Evolutionary conservation across 2,329 filamentous ascomycete genomes (phyloP), one percentile per base, ranked within the genome.

Genomic region (Claviceps cyperi): DNA sequence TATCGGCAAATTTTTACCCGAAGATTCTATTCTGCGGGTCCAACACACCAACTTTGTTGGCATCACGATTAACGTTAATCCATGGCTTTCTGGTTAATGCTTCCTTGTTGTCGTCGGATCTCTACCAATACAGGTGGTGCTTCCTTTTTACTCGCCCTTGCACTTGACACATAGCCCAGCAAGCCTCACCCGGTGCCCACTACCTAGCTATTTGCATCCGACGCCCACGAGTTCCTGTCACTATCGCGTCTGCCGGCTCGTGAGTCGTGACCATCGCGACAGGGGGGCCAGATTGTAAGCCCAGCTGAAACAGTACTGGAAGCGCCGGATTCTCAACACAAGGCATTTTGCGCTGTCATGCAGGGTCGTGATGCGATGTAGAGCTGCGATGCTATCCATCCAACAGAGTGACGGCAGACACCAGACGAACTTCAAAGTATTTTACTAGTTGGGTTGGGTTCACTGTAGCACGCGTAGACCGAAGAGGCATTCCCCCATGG

Each of bases 21-120:
- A 45, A 28, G 35, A 17, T n/a, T 32, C 28, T 9, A 46, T 28
- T 50, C 22, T 50, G 48, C 35, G 48, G 43, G 43, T 35, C 48
- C 43, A n/a, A 9, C 37, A 22, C 38, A 36, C 41, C 36, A 28
- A 22, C 37, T 47, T 14, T 15, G 36, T 47, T 32, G 19, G 39
- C 22, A 43, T 43, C 40, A 43, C 22, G 40, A 22, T 21, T 17
- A n/a, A n/a, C n/a, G n/a, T n/a, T n/a, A 21, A 14, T 41, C 17
- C 41, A 28, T 43, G 41, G 41, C 22, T 19, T 45, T 17, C 28
- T 35, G n/a, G 3, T 32, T 11, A 9, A 32, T 32, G 28, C 9
- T 32, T 32, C 28, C 9, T 32, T 32, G 24, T 28, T 32, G 28
- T 32, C 28, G 28, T 32, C 28, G 2, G 40, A 19, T 13, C 38